These are phyloP conservation scores for Fusarium nanum DNA, from an alignment of 2,329 filamentous ascomycete genomes.

Conservation along the genomic window DNA sequence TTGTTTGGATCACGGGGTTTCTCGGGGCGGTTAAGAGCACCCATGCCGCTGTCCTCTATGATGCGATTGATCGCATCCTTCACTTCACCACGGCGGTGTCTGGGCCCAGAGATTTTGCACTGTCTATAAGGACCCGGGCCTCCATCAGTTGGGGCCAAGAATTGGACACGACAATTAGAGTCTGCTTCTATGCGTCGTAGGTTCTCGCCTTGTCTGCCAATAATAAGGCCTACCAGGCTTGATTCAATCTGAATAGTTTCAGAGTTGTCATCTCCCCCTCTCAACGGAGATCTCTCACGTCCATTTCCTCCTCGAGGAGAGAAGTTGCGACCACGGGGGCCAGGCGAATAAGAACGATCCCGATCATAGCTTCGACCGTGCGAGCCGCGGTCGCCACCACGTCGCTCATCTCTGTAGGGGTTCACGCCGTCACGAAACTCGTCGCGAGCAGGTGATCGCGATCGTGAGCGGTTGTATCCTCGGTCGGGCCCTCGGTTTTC, in stretches of 20 bases:
- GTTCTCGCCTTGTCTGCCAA: constrained; percentile 91
- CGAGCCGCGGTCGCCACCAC: constrained; percentile 68
- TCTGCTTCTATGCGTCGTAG: constrained; percentile 85
- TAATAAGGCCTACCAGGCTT: constrained; percentile 87
- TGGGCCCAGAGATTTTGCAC: constrained; percentile 85
- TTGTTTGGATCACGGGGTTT: constrained; percentile 55
- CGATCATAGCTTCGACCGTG: constrained; percentile 58
- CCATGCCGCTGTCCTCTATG: constrained; percentile 78
- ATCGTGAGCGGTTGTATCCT: constrained; percentile 72
- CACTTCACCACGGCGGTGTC: constrained; percentile 78
- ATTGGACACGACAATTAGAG: constrained; percentile 86
- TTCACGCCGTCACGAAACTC: constrained; percentile 81
- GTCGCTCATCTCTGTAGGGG: constrained; percentile 86
- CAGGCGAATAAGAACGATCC: constrained; percentile 79
- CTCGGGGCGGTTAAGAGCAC: constrained; percentile 60
- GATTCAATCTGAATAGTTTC: constrained; percentile 91
- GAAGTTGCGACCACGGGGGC: constrained; percentile 66
- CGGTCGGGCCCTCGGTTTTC: constrained; percentile 55
- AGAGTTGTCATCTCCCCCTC: constrained; percentile 72
- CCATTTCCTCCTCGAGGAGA: constrained; percentile 68
- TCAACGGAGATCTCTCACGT: constrained; percentile 69
- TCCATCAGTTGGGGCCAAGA: constrained; percentile 80
- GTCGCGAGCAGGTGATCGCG: constrained; percentile 79
- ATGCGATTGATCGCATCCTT: constrained; percentile 87
- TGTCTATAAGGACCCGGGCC: constrained; percentile 80